Base-by-base conservation (phyloP, 1,284 basidiomycete species). In the Tausonia pullulans region DNA sequence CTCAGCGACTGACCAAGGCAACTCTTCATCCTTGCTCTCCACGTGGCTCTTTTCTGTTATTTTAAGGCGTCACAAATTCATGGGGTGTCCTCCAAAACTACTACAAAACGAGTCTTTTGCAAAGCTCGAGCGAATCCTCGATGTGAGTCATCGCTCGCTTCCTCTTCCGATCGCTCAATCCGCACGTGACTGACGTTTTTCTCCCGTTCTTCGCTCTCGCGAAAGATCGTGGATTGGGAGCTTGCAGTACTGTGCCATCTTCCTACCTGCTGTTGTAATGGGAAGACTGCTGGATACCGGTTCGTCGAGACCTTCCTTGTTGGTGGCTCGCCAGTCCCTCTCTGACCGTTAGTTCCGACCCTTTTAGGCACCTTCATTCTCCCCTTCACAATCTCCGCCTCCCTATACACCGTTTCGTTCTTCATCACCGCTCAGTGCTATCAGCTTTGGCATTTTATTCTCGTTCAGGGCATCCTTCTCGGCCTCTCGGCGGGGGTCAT, bases 161-260 rank as follows among this genome's bases (percentile, higher is more conserved):
- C 13, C 13, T 45, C 9, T n/a, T 13, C 45, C 7, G 14, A 43
- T 13, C 10, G 10, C 70, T 61, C 3, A 71, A 3, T 43, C 6
- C 3, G 16, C 54, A 14, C 40, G 5, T 10, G 14, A 55, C 54
- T 48, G 13, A 46, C 10, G 69, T 69, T 0, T 67, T 69, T n/a
- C 39, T 55, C 3, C 41, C 60, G 16, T 45, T 40, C 49, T 61
- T 27, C 13, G 4, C 13, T 58, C 13, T 63, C 49, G 4, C 65
- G 27, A 27, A 27, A 86, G 84, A 55, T 81, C 85, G 14, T 88
- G 86, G 87, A 87, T 88, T 65, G 86, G 86, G 3, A 86, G 86
- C 0, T 76, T 86, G 63, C 84, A 87, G 73, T 80, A 68, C 78
- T 81, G 76, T 65, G 79, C 70, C 74, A 81, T 68, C 73, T 79